These are phyloP conservation scores for Lentinula guzmanii DNA, from an alignment of 768 basidiomycete species.

Conservation along the genomic window DNA sequence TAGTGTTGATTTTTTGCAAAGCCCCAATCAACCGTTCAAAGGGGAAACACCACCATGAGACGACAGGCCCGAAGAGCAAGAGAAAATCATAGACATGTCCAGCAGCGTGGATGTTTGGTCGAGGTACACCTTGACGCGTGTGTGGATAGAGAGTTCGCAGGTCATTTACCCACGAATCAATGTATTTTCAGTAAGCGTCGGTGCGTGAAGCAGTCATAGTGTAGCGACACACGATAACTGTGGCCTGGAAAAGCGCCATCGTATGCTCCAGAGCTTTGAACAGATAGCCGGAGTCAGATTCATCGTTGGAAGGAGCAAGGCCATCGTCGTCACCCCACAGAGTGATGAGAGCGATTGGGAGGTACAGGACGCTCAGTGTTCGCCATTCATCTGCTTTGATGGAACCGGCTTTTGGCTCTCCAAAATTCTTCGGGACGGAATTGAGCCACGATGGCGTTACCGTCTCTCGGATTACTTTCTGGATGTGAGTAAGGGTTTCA, in stretches of 20 bases:
- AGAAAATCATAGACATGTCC: conserved; percentile 21
- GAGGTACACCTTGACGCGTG: not conserved
- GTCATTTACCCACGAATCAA: conserved; percentile 8
- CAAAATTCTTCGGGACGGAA: conserved; percentile 21
- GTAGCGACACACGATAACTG: conserved; percentile 11
- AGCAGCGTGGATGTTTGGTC: conserved; percentile 23
- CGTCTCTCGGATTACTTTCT: conserved; percentile 17
- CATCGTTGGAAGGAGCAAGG: not conserved
- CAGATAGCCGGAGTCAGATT: not conserved
- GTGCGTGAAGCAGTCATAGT: conserved; percentile 4
- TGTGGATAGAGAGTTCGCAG: conserved; percentile 13
- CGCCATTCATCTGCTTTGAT: conserved; percentile 34
- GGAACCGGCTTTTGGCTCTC: conserved; percentile 20
- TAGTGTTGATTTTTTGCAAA: too few relatives aligned
- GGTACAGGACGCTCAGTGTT: conserved; percentile 18
- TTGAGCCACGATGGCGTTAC: conserved; percentile 20
- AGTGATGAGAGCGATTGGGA: conserved; percentile 27
- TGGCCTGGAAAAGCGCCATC: conserved; percentile 16
- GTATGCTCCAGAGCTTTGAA: conserved; percentile 17
- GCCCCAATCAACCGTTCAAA: too few relatives aligned
- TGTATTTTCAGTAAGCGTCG: not conserved
- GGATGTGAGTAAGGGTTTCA: conserved; percentile 11
- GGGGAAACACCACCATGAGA: too few relatives aligned
- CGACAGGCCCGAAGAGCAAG: too few relatives aligned
- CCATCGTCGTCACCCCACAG: conserved; percentile 18